Conservation (phyloP, 78 protist species). For the Dictyostelium citrinum region DNA sequence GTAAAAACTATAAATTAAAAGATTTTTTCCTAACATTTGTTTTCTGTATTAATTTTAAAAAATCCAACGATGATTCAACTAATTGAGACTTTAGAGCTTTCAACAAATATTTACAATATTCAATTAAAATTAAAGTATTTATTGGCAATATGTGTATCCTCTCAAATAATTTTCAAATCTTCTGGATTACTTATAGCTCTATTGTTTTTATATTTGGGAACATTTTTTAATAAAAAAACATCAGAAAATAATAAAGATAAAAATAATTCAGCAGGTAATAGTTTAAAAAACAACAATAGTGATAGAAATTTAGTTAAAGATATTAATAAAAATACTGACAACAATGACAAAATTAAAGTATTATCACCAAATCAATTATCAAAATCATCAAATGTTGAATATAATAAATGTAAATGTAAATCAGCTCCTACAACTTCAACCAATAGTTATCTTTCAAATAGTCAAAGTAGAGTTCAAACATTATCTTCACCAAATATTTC, state of each 20-base stretch:
- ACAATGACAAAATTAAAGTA: neutral
- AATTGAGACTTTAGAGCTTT: conserved; percentile 20
- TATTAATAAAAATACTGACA: neutral
- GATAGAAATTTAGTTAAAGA: neutral
- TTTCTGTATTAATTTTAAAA: neutral
- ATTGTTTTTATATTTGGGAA: conserved; percentile 14
- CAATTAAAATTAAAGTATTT: conserved; percentile 34
- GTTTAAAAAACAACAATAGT: neutral
- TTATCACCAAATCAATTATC: neutral
- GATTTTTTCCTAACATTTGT: neutral
- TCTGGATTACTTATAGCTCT: neutral
- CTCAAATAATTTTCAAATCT: conserved; percentile 8
- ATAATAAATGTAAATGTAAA: neutral
- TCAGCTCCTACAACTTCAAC: neutral
- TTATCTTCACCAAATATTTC: neutral
- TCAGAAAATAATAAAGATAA: neutral
- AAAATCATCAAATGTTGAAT: neutral
- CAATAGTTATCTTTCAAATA: neutral
- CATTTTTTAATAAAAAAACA: neutral
- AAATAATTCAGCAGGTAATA: neutral
- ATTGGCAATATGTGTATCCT: conserved; percentile 1
- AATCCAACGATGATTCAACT: neutral
- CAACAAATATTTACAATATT: neutral
- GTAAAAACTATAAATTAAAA: neutral
- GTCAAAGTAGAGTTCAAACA: conserved; percentile 14